Evolutionary conservation across 2,329 filamentous ascomycete genomes (phyloP).

Genomic region (Botrytis deweyae): DNA sequence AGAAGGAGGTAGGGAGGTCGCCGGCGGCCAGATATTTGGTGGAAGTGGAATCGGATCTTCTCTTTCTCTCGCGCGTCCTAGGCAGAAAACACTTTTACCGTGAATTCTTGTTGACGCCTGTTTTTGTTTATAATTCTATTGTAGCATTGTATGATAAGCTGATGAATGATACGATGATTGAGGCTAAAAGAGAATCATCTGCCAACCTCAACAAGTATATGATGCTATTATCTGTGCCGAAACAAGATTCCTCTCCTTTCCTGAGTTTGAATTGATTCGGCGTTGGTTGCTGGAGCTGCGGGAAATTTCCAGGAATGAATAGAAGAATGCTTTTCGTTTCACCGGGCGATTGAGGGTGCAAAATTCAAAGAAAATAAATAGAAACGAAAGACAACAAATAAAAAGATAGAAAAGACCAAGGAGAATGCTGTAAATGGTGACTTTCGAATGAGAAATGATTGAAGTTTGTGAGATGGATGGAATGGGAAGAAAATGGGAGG

Average conservation of each 20-base stretch:
- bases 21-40: slow-evolving; percentile 50
- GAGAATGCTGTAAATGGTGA: slow-evolving; percentile 16
- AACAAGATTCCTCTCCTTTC: slow-evolving; percentile 5
- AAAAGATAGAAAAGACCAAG: slow-evolving; percentile 7
- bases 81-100: slow-evolving; percentile 38
- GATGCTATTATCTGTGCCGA: slow-evolving; percentile 8
- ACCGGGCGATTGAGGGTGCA: slow-evolving; percentile 1
- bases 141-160: slow-evolving; percentile 13
- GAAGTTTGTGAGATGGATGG: not conserved
- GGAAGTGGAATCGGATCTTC: slow-evolving; percentile 30
- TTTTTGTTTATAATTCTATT: slow-evolving; percentile 6
- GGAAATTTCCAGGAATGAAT: slow-evolving; percentile 20
- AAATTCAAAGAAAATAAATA: not conserved
- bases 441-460: not conserved
- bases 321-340: slow-evolving; percentile 20
- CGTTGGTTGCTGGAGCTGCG: slow-evolving; percentile 16
- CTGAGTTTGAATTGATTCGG: not conserved
- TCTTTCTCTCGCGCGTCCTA: slow-evolving; percentile 25
- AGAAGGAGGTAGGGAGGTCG: slow-evolving; percentile 55
- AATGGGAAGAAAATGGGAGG: not conserved
- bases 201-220: slow-evolving; percentile 22
- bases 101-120: slow-evolving; percentile 25
- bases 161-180: slow-evolving; percentile 1
- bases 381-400: slow-evolving; percentile 7
- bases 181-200: slow-evolving; percentile 8